A percentile compares a stretch with the other conserved stretches of the same genome.
Conservation (phyloP, 768 basidiomycete species). For the Lactarius quietus region DNA sequence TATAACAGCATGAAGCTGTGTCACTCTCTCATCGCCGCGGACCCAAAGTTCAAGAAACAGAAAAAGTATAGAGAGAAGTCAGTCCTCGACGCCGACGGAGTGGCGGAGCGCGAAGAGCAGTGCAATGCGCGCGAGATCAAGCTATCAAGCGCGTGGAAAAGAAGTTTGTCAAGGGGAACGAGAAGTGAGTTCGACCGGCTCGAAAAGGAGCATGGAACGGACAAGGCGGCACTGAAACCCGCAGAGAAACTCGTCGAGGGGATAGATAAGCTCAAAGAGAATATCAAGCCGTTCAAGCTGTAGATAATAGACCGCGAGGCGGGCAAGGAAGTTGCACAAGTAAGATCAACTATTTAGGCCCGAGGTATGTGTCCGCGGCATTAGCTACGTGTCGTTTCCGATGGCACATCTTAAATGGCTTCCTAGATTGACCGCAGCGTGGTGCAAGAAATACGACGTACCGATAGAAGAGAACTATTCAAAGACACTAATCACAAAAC, state of each 20-base stretch:
- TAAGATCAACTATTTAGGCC: slow-evolving; percentile 98
- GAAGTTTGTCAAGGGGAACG: slow-evolving; percentile 93
- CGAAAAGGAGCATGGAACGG: slow-evolving; percentile 77
- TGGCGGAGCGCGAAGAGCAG: slow-evolving; percentile 73
- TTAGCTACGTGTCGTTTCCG: too few relatives aligned
- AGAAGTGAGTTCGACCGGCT: slow-evolving; percentile 78
- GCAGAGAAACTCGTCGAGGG: slow-evolving; percentile 77
- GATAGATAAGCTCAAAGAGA: slow-evolving; percentile 81
- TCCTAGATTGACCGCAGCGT: slow-evolving; percentile 86
- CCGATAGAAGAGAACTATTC: slow-evolving; percentile 92
- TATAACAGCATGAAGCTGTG: slow-evolving; percentile 98
- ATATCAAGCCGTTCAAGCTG: slow-evolving; percentile 79
- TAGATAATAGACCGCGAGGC: slow-evolving; percentile 92
- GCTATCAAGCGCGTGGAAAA: slow-evolving; percentile 89
- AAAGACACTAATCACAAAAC: slow-evolving; percentile 82
- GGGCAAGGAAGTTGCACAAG: slow-evolving; percentile 92
- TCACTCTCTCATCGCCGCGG: slow-evolving; percentile 74
- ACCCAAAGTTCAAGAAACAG: slow-evolving; percentile 78
- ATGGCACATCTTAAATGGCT: slow-evolving; percentile 3
- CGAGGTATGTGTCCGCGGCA: slow-evolving; percentile 46
- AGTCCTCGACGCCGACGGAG: slow-evolving; percentile 92
- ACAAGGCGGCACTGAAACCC: slow-evolving; percentile 60
- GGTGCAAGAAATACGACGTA: slow-evolving; percentile 89
- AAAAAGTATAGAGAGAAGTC: slow-evolving; percentile 76
- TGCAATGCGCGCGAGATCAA: slow-evolving; percentile 77